Evolutionary conservation across 148 eudicot species (phyloP).

Genomic region (Nyssa sinensis): DNA sequence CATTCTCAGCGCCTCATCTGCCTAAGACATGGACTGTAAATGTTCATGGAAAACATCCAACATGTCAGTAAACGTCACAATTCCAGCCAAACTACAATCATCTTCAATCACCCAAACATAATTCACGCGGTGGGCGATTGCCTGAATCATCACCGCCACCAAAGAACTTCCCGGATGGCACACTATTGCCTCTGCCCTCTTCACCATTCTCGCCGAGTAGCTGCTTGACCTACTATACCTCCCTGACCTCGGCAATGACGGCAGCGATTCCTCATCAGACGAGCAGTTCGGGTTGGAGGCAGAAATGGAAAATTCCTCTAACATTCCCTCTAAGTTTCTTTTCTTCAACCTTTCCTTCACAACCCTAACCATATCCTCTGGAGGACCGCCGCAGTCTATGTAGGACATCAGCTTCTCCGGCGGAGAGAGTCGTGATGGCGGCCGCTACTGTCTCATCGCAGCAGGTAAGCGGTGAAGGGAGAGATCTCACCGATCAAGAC

Average conservation of each 20-base stretch:
- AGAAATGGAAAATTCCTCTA: conserved; percentile 37
- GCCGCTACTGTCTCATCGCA: conserved; percentile 61
- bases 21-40: conserved; percentile 39
- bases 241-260: conserved; percentile 20
- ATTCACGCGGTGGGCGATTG: conserved; percentile 71
- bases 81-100: conserved; percentile 55
- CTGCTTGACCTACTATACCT: conserved; percentile 46
- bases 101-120: conserved; percentile 89
- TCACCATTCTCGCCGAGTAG: conserved; percentile 59
- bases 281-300: conserved; percentile 17
- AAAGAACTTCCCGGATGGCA: conserved; percentile 76
- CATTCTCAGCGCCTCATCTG: not conserved
- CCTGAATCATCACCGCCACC: conserved; percentile 91
- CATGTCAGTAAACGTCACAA: conserved; percentile 66
- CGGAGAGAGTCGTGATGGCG: conserved; percentile 61
- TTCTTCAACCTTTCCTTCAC: conserved; percentile 54
- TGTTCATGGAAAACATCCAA: conserved; percentile 58
- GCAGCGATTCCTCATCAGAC: conserved; percentile 44
- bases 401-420: conserved; percentile 78
- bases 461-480: conserved; percentile 50
- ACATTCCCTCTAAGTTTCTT: conserved; percentile 44
- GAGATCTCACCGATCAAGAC: conserved; percentile 72
- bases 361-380: conserved; percentile 54
- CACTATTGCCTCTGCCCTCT: conserved; percentile 63
- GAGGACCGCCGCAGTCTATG: conserved; percentile 77